These are phyloP conservation scores for Aspergillus ustus DNA, from an alignment of 2,329 filamentous ascomycete species.

Conservation along the genomic window DNA sequence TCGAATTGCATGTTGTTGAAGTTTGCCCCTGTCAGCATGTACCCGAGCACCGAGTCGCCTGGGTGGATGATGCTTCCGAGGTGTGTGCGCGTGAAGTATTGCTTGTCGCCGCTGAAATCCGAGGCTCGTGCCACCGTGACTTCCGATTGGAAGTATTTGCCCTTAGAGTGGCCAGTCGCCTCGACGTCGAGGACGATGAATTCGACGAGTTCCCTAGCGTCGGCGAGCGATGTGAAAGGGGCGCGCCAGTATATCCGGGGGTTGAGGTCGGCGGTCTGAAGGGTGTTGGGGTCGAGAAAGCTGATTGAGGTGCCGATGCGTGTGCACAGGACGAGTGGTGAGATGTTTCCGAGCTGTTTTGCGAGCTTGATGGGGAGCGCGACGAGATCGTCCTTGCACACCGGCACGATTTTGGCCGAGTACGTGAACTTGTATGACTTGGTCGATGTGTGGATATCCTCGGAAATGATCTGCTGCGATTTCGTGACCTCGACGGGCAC, in stretches of 20 bases:
- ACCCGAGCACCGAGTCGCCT: constrained; percentile 94
- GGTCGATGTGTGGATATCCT: constrained; percentile 86
- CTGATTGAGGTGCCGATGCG: constrained; percentile 88
- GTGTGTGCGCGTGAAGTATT: constrained; percentile 88
- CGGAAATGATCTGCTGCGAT: constrained; percentile 89
- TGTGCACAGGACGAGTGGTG: constrained; percentile 82
- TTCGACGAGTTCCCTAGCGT: constrained; percentile 83
- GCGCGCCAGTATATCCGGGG: constrained; percentile 86
- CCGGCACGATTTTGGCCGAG: constrained; percentile 85
- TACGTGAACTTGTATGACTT: constrained; percentile 96
- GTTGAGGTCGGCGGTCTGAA: constrained; percentile 86
- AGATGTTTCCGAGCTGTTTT: constrained; percentile 84
- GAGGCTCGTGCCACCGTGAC: constrained; percentile 84
- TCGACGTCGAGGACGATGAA: constrained; percentile 97
- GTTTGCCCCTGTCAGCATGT: constrained; percentile 84
- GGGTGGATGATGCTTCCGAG: constrained; percentile 82
- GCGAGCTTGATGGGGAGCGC: constrained; percentile 88
- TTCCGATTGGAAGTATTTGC: constrained; percentile 83
- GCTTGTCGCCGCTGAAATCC: constrained; percentile 85
- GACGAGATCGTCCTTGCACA: constrained; percentile 98
- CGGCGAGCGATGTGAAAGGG: constrained; percentile 82
- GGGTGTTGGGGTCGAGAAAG: constrained; percentile 84
- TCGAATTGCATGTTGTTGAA: constrained; percentile 91
- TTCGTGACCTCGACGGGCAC: constrained; percentile 79
- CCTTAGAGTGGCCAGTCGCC: constrained; percentile 72